Evolutionary conservation across 306 rosid species (phyloP), one percentile per base, ranked within the genome.

Genomic region (Alnus glutinosa): DNA sequence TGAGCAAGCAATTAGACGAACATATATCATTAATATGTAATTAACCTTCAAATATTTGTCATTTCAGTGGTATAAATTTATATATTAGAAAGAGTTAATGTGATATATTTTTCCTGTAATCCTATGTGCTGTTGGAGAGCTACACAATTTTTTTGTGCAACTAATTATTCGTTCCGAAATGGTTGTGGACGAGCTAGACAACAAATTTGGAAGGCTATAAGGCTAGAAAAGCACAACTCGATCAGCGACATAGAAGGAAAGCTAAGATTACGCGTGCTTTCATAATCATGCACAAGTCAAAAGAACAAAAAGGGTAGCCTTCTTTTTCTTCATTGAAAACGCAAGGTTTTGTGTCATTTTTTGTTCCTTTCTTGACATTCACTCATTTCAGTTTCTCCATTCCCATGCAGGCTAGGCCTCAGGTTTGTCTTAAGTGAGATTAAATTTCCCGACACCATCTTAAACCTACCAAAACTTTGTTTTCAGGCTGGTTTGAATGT

Each of bases 241-340:
- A 4, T 47, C 58, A 72, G 75, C 52, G 63, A 74, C 46, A 15
- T 44, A 48, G 52, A 15, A 9, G 81, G 77, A 44, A 82, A 51
- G 84, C 7, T 54, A 78, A 85, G 84, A 85, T 79, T 74, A 83
- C 88, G 89, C 91, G 85, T 88, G 91, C 89, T 71, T 76, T 63
- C 11, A 54, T 52, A 74, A 78, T 88, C 77, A 83, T 51, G 64
- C 61, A 64, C 47, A 72, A 76, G 74, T 84, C 77, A 69, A 34
- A 83, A 78, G 32, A 69, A 57, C 46, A 54, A 66, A n/a, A 19
- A 32, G 15, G 14, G 14, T 2, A 1, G 3, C 3, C 3, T 44
- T 55, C n/a, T 28, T 19, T 44, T 55, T 78, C 75, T 75, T 71
- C 42, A 64, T 72, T 75, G 50, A 70, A 23, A 51, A 81, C 9